Evolutionary conservation across 1,284 basidiomycete genomes (phyloP).

Genomic region (Schizopora paradoxa): DNA sequence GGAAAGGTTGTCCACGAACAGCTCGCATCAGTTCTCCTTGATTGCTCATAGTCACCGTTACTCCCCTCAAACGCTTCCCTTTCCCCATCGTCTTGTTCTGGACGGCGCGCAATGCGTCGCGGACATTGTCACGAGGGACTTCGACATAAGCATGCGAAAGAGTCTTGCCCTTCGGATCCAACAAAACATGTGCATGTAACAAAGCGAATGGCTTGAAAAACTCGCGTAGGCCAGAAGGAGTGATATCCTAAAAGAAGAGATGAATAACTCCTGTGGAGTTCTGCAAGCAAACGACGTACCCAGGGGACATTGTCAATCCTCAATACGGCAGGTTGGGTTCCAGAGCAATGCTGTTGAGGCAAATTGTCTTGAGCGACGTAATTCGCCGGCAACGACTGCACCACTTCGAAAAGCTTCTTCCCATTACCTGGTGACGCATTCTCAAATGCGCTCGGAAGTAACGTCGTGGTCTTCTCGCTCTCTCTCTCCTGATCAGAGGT

Average conservation of each 20-base stretch:
- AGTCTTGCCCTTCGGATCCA: slow-evolving; percentile 76
- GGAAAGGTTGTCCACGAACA: slow-evolving; percentile 35
- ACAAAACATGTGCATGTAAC: slow-evolving; percentile 64
- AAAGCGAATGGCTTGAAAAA: slow-evolving; percentile 64
- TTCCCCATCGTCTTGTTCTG: slow-evolving; percentile 54
- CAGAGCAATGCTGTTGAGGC: no score
- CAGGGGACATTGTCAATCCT: slow-evolving; percentile 82
- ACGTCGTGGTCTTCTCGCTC: background rate
- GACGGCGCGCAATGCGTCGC: slow-evolving; percentile 60
- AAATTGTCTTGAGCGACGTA: no score
- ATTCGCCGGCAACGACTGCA: slow-evolving; percentile 11
- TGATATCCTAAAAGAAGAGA: slow-evolving; percentile 56
- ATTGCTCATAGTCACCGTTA: slow-evolving; percentile 70
- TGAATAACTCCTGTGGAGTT: slow-evolving; percentile 6
- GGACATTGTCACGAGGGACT: slow-evolving; percentile 50
- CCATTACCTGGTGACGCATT: no score
- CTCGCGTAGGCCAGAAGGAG: slow-evolving; percentile 57
- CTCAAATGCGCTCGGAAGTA: slow-evolving; percentile 26
- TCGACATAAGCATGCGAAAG: slow-evolving; percentile 77
- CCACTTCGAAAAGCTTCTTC: slow-evolving; percentile 24
- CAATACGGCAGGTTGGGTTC: slow-evolving; percentile 62
- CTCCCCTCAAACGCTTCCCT: slow-evolving; percentile 69
- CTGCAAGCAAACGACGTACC: slow-evolving; percentile 40
- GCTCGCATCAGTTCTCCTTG: slow-evolving; percentile 76
- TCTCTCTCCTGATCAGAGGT: background rate